These are phyloP conservation scores for Vairimorpha ceranae DNA, from an alignment of 371 early-diverging fungal species.

Conservation along the genomic window DNA sequence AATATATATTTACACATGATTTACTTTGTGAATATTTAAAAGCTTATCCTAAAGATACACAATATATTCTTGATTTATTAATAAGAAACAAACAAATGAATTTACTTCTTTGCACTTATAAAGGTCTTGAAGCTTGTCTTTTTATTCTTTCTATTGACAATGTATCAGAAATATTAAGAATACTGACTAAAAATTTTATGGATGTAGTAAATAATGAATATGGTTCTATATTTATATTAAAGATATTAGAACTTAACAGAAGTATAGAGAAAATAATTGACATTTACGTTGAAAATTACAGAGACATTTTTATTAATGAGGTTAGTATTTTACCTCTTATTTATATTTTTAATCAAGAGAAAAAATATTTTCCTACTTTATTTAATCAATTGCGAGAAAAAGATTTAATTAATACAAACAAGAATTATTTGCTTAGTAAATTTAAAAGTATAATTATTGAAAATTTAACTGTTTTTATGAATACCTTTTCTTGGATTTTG, in stretches of 20 bases:
- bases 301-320: slow-evolving; percentile 2
- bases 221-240: slow-evolving; percentile 1
- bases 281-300: background rate
- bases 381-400: slow-evolving; percentile 4
- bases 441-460: background rate
- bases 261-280: background rate
- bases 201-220: slow-evolving; percentile 11
- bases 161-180: background rate
- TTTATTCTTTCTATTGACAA: background rate
- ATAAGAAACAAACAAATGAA: slow-evolving; percentile 1
- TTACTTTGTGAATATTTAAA: background rate
- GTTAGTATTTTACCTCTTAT: background rate
- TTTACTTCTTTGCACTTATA: background rate
- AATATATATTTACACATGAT: background rate
- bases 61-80: background rate
- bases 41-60: background rate
- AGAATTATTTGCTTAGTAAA: background rate
- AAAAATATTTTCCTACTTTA: slow-evolving; percentile 7
- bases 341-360: slow-evolving; percentile 16
- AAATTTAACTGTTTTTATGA: background rate
- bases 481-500: background rate
- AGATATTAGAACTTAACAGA: slow-evolving; percentile 2
- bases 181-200: background rate
- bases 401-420: background rate
- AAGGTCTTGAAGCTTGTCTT: background rate